Evolutionary conservation across 2,329 filamentous ascomycete genomes (phyloP).

Genomic region (Cladosporium austrohemisphaericum): DNA sequence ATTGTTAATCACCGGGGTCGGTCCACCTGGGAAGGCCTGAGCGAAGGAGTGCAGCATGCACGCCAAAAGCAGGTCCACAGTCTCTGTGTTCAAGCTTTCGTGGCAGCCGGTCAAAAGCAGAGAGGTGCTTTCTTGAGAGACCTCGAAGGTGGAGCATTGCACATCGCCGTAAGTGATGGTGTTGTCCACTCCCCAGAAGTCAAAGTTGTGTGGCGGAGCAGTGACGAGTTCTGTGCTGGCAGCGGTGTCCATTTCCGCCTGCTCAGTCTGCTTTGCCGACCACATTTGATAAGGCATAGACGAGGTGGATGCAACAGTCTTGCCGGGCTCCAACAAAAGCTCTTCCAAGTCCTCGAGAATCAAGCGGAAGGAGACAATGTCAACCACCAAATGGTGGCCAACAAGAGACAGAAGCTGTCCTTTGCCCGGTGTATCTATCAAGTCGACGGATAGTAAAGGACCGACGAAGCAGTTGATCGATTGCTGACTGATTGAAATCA

Average conservation of each 20-base stretch:
- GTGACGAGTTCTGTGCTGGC: neutral
- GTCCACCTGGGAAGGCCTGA: conserved; percentile 39
- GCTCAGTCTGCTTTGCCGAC: conserved; percentile 22
- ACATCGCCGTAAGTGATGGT: conserved; percentile 15
- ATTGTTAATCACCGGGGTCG: conserved; percentile 43
- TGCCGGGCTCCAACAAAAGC: conserved; percentile 31
- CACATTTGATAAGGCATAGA: conserved; percentile 27
- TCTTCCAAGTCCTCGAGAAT: conserved; percentile 38
- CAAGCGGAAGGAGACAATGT: conserved; percentile 40
- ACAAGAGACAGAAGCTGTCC: conserved; percentile 36
- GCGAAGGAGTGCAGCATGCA: conserved; percentile 42
- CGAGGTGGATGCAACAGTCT: conserved; percentile 27
- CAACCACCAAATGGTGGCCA: conserved; percentile 36
- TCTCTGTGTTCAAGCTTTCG: conserved; percentile 34
- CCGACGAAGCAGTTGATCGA: conserved; percentile 30
- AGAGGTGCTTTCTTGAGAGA: conserved; percentile 24
- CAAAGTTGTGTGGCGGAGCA: conserved; percentile 29
- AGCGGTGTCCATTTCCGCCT: neutral
- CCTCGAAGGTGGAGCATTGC: conserved; percentile 6
- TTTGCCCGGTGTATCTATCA: conserved; percentile 32
- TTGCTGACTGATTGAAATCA: conserved; percentile 21
- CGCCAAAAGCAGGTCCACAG: conserved; percentile 36
- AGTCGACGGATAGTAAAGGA: conserved; percentile 41
- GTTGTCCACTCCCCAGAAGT: conserved; percentile 39
- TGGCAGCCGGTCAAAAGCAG: conserved; percentile 25